Conservation (phyloP, 2,329 filamentous ascomycete species). For the Emmonsiellopsis sp. region DNA sequence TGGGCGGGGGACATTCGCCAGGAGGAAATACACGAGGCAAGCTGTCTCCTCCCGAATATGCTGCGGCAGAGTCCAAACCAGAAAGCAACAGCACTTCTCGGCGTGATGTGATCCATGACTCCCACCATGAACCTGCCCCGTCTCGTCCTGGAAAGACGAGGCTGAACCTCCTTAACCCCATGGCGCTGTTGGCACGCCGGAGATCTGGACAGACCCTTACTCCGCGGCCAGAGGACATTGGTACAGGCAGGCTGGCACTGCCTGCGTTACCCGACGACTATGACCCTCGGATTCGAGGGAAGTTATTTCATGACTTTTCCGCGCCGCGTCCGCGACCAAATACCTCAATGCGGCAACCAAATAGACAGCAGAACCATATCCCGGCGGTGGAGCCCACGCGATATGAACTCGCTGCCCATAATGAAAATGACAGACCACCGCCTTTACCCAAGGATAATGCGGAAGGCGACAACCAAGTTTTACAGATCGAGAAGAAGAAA, state of each 20-base stretch:
- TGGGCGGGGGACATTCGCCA: slow-evolving; percentile 13
- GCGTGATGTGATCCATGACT: not conserved
- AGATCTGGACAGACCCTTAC: slow-evolving; percentile 45
- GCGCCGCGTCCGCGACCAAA: slow-evolving; percentile 44
- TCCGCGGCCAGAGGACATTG: slow-evolving; percentile 41
- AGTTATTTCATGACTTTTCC: slow-evolving; percentile 57
- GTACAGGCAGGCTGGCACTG: slow-evolving; percentile 40
- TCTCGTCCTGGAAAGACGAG: slow-evolving; percentile 36
- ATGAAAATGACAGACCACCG: slow-evolving; percentile 39
- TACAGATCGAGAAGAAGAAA: slow-evolving; percentile 28
- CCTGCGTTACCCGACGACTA: slow-evolving; percentile 51
- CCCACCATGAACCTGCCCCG: not conserved
- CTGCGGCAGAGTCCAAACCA: slow-evolving; percentile 4
- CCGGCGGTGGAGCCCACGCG: not conserved
- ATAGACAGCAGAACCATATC: not conserved
- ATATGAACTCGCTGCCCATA: slow-evolving; percentile 13
- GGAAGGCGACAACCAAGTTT: slow-evolving; percentile 37
- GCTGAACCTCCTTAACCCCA: slow-evolving; percentile 51
- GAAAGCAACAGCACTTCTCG: slow-evolving; percentile 11
- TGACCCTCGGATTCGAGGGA: slow-evolving; percentile 55
- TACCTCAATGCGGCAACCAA: slow-evolving; percentile 12
- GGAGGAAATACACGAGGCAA: slow-evolving; percentile 21
- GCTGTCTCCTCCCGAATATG: slow-evolving; percentile 14
- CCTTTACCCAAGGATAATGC: slow-evolving; percentile 56
- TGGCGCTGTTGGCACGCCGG: slow-evolving; percentile 50